Evolutionary conservation across 129 eudicot genomes (phyloP).

Genomic region (Lactuca sativa): DNA sequence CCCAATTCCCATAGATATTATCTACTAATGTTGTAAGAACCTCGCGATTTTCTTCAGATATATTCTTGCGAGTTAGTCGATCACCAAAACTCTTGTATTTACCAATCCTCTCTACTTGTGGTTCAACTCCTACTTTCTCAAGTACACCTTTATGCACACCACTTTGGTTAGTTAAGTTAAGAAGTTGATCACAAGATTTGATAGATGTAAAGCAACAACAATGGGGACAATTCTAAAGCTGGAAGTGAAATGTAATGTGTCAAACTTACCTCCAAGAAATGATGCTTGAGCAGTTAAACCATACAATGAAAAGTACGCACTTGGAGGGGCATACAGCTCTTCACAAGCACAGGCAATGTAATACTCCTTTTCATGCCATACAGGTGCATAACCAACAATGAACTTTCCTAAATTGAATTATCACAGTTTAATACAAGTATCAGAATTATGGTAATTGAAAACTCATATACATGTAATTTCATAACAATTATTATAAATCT

Average conservation of each 20-base stretch:
- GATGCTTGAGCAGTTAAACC: constrained; percentile 66
- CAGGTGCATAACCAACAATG: constrained; percentile 64
- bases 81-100: constrained; percentile 95
- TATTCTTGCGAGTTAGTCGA: constrained; percentile 64
- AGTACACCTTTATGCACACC: constrained; percentile 56
- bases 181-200: constrained; percentile 12
- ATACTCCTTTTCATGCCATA: constrained; percentile 80
- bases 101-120: constrained; percentile 90
- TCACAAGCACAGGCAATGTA: constrained; percentile 85
- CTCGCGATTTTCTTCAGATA: constrained; percentile 86
- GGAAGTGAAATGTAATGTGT: not conserved
- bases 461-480: too few species aligned
- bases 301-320: constrained; percentile 79
- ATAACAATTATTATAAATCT: not conserved
- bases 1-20: constrained; percentile 77
- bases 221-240: too few species aligned
- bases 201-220: constrained; percentile 3
- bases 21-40: constrained; percentile 83
- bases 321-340: constrained; percentile 86
- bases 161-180: constrained; percentile 31
- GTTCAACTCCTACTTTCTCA: constrained; percentile 84
- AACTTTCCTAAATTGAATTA: constrained; percentile 58
- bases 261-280: constrained; percentile 73
- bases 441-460: not conserved
- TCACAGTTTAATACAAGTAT: not conserved